Conservation (phyloP, 129 eudicot genomes). For the Smallanthus sonchifolius region DNA sequence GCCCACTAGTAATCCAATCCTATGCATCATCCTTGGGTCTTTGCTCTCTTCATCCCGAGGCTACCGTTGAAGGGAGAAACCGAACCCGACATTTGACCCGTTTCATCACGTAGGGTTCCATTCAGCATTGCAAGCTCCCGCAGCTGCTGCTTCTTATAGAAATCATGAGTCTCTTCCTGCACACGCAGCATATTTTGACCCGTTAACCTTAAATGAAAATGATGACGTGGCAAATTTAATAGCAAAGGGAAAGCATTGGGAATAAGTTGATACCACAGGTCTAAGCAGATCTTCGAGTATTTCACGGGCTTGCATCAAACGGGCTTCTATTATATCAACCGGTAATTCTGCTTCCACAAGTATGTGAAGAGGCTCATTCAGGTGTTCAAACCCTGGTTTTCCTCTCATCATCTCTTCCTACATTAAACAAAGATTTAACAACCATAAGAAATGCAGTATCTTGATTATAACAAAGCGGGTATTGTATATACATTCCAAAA, state of each 20-base stretch:
- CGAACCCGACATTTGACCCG: constrained; percentile 93
- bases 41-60: constrained; percentile 99
- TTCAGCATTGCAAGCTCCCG: constrained; percentile 91
- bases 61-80: constrained; percentile 89
- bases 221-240: neutral
- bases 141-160: constrained; percentile 95
- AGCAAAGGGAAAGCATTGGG: neutral
- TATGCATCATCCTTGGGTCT: constrained; percentile 68
- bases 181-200: neutral
- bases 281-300: constrained; percentile 93
- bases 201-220: neutral
- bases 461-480: neutral
- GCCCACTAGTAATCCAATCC: constrained; percentile 22
- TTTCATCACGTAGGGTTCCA: constrained; percentile 95
- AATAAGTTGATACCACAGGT: constrained; percentile 67
- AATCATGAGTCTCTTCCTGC: constrained; percentile 97
- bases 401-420: constrained; percentile 98
- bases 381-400: constrained; percentile 95
- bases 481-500: neutral
- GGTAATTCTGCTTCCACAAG: constrained; percentile 96
- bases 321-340: constrained; percentile 87
- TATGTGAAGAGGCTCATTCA: constrained; percentile 94
- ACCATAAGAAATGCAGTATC: neutral
- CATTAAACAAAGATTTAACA: constrained; percentile 10
- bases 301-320: constrained; percentile 94